Conservation (phyloP, 179 eudicot genomes). For the Spergularia azorica region DNA sequence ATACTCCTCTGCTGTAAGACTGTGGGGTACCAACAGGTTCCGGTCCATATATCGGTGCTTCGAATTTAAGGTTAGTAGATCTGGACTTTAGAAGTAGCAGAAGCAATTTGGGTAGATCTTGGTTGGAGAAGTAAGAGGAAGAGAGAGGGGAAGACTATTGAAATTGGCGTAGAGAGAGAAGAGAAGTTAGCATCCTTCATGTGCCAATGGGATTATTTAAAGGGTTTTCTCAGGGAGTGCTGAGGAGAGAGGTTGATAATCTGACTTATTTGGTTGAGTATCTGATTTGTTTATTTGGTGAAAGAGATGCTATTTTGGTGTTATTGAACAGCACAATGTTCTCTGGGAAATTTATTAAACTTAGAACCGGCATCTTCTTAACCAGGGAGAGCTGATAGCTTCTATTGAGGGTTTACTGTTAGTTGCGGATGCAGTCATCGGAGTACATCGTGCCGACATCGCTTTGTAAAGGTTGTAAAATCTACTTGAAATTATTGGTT, state of each 20-base stretch:
- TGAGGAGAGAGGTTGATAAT: constrained; percentile 25
- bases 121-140: neutral
- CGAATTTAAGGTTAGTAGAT: constrained; percentile 14
- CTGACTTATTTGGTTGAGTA: constrained; percentile 31
- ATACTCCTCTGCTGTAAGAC: constrained; percentile 41
- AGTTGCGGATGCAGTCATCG: constrained; percentile 15
- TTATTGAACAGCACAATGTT: constrained; percentile 30
- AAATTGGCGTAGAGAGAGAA: constrained; percentile 14
- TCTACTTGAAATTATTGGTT: constrained; percentile 5
- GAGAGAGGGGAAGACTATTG: constrained; percentile 19
- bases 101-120: constrained; percentile 10
- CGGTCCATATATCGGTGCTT: constrained; percentile 17
- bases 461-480: neutral
- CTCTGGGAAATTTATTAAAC: constrained; percentile 9
- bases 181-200: constrained; percentile 20
- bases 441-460: constrained; percentile 3
- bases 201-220: constrained; percentile 36
- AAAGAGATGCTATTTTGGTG: constrained; percentile 32
- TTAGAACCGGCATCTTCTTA: constrained; percentile 8
- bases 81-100: constrained; percentile 6
- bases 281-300: constrained; percentile 23
- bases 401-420: constrained; percentile 20
- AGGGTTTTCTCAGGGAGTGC: constrained; percentile 26
- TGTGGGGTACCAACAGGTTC: constrained; percentile 25
- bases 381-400: constrained; percentile 15